Evolutionary conservation across 2,329 filamentous ascomycete genomes (phyloP), one percentile per base, ranked within the genome.

Genomic region (Pseudogymnoascus sp.): DNA sequence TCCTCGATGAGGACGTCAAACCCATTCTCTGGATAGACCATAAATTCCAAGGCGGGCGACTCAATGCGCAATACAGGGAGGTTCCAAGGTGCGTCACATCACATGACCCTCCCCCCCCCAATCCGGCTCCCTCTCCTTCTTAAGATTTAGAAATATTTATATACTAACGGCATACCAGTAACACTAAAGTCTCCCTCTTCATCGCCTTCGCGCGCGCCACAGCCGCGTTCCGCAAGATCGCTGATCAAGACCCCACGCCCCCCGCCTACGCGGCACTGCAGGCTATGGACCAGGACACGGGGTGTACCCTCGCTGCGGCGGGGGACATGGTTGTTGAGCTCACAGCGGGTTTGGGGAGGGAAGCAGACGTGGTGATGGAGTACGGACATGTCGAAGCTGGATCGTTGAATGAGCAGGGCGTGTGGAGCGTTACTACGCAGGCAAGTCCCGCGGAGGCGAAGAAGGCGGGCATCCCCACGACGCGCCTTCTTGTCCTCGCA

Each of bases 121-220:
- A n/a, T n/a, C n/a, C 21, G 21, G 21, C 21, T 21, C 21, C 28
- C 18, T 21, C 34, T 12, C 38, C 40, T 56, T 59, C 25, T 23
- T 18, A 12, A 38, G 36, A n/a, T 8, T 14, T 28, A 34, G 31
- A 59, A 59, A 42, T 5, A n/a, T 59, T 21, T 21, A 21, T 69
- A 65, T 5, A n/a, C 59, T 70, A 65, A 67, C 63, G 42, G 67
- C 10, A 25, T 25, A 4, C 65, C 62, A 66, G 82, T 68, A 88
- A 88, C 70, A 88, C 85, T 64, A 87, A 84, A 69, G 84, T 84
- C 44, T 78, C 79, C 50, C 76, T 84, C 21, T 87, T 88, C 70
- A 74, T 84, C 64, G 76, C 81, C 28, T 87, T 82, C 71, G 83
- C 83, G 16, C 78, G 80, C 16, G 82, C 79, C 1, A 73, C 83